phyloP scores from a whole-genome alignment of 2,329 filamentous ascomycete species.

The Sporothrix schenckii region DNA sequence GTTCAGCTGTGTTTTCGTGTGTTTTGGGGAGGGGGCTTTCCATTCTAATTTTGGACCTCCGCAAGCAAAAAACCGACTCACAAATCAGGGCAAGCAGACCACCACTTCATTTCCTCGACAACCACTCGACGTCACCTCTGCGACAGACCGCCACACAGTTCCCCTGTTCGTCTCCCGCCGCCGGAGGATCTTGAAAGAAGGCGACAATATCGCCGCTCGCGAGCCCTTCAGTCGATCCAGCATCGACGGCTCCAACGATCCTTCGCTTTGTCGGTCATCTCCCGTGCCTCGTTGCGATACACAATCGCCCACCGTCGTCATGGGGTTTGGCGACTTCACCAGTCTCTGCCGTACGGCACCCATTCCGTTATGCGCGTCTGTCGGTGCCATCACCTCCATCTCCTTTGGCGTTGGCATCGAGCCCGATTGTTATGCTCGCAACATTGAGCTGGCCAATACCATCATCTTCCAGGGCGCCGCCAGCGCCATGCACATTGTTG shows the following conservation, averaged over 20 bases:
- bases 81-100: background rate
- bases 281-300: background rate
- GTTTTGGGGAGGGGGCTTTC: background rate
- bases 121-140: slow-evolving; percentile 3
- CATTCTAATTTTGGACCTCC: slow-evolving; percentile 7
- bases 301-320: slow-evolving; percentile 50
- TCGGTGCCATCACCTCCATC: slow-evolving; percentile 74
- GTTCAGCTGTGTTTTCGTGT: background rate
- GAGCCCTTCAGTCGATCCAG: background rate
- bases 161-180: background rate
- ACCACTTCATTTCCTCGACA: background rate
- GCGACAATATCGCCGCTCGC: background rate
- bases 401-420: slow-evolving; percentile 75
- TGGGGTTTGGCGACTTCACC: slow-evolving; percentile 91
- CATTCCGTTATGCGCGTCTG: slow-evolving; percentile 81
- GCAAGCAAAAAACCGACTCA: background rate
- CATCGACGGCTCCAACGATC: background rate
- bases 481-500: slow-evolving; percentile 88
- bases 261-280: background rate
- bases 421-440: slow-evolving; percentile 87
- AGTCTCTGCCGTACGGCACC: slow-evolving; percentile 82
- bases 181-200: background rate
- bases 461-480: slow-evolving; percentile 96
- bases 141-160: background rate
- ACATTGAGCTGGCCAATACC: slow-evolving; percentile 95